phyloP scores from a whole-genome alignment of 1,139 yeast genomes.

The Yamadazyma sp. region DNA sequence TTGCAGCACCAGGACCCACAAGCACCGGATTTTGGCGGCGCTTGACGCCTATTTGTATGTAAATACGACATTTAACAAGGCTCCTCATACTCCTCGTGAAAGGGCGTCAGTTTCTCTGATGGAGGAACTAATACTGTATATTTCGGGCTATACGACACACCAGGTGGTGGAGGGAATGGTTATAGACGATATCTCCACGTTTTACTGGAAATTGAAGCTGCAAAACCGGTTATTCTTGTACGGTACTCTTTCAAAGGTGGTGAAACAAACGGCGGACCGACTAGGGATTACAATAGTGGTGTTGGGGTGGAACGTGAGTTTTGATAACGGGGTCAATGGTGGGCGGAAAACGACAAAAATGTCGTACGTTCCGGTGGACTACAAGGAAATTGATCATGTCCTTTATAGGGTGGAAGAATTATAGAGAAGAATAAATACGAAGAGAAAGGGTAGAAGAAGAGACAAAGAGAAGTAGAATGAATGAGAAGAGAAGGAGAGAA shows the following conservation, averaged over 20 bases:
- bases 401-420: not conserved
- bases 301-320: constrained; percentile 32
- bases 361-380: constrained; percentile 4
- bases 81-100: not conserved
- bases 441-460: no score
- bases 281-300: constrained; percentile 32
- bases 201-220: constrained; percentile 32
- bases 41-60: not conserved
- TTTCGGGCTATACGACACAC: not conserved
- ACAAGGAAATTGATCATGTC: constrained; percentile 15
- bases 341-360: not conserved
- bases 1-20: not conserved
- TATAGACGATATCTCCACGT: constrained; percentile 24
- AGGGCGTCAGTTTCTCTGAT: not conserved
- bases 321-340: constrained; percentile 6
- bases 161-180: constrained; percentile 1
- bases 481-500: not conserved
- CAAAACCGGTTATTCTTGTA: constrained; percentile 10
- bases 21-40: not conserved
- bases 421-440: no score
- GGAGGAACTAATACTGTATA: not conserved
- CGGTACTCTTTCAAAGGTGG: not conserved
- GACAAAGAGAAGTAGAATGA: no score
- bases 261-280: constrained; percentile 13
- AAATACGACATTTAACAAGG: not conserved